A percentile compares a stretch with the other conserved stretches of the same genome.
Conservation (phyloP, 331 rosid species). For the Telfairia occidentalis region DNA sequence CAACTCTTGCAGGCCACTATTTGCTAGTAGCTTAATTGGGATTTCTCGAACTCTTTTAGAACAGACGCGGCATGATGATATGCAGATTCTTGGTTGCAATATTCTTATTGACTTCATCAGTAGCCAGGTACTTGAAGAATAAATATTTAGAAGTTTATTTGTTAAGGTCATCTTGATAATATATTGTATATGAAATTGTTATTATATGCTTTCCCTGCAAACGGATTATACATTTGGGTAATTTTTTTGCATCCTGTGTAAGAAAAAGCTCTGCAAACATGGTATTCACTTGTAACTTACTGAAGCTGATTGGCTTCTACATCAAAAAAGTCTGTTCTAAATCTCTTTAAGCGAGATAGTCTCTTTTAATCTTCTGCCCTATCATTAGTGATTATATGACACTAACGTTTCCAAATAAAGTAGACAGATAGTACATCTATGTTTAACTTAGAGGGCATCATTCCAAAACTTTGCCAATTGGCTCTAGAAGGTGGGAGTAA, state of each 20-base stretch:
- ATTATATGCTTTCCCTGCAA: background rate
- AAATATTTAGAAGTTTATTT: slow-evolving; percentile 19
- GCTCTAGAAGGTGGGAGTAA: slow-evolving; percentile 71
- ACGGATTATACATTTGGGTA: background rate
- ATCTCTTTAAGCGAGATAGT: background rate
- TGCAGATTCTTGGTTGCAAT: slow-evolving; percentile 73
- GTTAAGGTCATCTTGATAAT: background rate
- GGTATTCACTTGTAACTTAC: background rate
- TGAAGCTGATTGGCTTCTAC: slow-evolving; percentile 7
- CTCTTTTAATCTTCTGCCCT: background rate
- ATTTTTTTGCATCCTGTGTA: slow-evolving; percentile 6
- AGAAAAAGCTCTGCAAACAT: slow-evolving; percentile 6
- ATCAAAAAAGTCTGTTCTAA: slow-evolving; percentile 6
- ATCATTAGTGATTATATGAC: slow-evolving; percentile 13
- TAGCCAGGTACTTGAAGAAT: slow-evolving; percentile 55
- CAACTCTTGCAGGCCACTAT: slow-evolving; percentile 68
- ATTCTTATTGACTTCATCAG: slow-evolving; percentile 53
- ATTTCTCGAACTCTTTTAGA: slow-evolving; percentile 73
- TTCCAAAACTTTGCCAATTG: slow-evolving; percentile 78
- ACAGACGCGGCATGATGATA: slow-evolving; percentile 56
- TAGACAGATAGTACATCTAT: slow-evolving; percentile 75
- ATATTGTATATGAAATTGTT: slow-evolving; percentile 9
- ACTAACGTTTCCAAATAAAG: slow-evolving; percentile 37
- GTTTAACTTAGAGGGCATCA: slow-evolving; percentile 90
- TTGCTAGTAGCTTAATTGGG: slow-evolving; percentile 63